phyloP scores from a whole-genome alignment of 257 asterid species.

The Solanum ahanhuiri region DNA sequence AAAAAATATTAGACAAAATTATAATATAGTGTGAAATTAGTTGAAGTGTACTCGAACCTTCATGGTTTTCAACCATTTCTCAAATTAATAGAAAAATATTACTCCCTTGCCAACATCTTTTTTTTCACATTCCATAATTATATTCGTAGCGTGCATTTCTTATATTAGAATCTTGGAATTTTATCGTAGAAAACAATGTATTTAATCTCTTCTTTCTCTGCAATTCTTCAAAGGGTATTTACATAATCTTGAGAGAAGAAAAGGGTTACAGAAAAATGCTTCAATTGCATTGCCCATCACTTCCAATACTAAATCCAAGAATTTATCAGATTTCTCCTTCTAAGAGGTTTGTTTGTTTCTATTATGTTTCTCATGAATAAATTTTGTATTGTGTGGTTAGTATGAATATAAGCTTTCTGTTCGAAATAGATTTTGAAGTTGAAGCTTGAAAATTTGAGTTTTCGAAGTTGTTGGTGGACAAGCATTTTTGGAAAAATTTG shows the following conservation, averaged over 20 bases:
- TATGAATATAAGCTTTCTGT: not conserved
- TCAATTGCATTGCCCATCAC: slow-evolving; percentile 50
- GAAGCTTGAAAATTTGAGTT: not conserved
- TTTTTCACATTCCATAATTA: not conserved
- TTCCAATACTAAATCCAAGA: slow-evolving; percentile 24
- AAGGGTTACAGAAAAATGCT: slow-evolving; percentile 33
- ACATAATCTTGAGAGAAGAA: not conserved
- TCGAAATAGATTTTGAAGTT: not conserved
- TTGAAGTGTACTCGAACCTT: accelerated
- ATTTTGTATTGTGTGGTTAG: not conserved
- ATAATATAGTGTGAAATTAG: accelerated
- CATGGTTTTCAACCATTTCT: no score
- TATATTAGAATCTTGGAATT: not conserved
- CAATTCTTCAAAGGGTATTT: not conserved
- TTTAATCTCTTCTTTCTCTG: not conserved
- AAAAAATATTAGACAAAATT: no score
- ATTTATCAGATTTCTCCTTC: slow-evolving; percentile 21
- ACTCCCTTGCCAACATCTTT: not conserved
- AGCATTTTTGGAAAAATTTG: not conserved
- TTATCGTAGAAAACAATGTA: not conserved
- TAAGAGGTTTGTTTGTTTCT: slow-evolving; percentile 26
- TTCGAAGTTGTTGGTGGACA: not conserved
- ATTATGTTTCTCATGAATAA: not conserved
- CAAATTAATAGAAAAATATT: not conserved
- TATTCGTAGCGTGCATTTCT: not conserved